Evolutionary conservation across 208 protist genomes (phyloP), one percentile per base, ranked within the genome.

Genomic region (Leptomonas seymouri): DNA sequence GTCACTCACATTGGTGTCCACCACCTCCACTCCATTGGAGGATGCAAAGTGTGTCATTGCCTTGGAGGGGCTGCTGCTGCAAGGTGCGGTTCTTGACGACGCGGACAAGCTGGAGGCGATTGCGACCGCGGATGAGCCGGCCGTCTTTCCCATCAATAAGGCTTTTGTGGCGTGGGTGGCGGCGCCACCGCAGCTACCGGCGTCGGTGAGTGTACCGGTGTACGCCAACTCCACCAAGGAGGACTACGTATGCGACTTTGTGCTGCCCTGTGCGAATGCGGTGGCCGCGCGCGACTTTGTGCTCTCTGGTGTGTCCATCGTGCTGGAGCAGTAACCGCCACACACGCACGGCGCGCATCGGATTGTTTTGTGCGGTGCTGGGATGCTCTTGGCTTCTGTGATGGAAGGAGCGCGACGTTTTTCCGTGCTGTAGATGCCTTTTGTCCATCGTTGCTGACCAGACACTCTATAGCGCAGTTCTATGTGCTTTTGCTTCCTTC

Each of bases 191-290:
- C 5, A 28, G 71, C 46, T 61, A 55, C 55, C 42, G 56, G 62
- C 76, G 7, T 81, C 60, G 21, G 87, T 97, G 39, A 46, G 23
- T 4, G 83, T 97, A 2, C 91, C 97, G 5, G 63, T 98, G n/a
- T 98, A 98, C 82, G 81, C 77, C 20, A 94, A 91, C 58, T 71
- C 62, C 20, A 88, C 79, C 8, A 93, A 96, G 77, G 89, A 97
- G 57, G 84, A 89, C 30, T 85, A 91, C 48, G 57, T 98, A 3
- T 87, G 85, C 62, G 85, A 98, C 65, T 90, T 98, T 21, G 31
- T 65, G 1, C 71, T 98, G 34, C 90, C 90, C 14, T 98, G 94
- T 65, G 79, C 74, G 0, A 78, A 81, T 42, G 82, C 80, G 23
- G 45, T 90, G 14, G 86, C 77, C 18, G 70, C 75, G 21, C 69